phyloP scores from a whole-genome alignment of 2,329 filamentous ascomycete species.

The Elsinoe ampelina region DNA sequence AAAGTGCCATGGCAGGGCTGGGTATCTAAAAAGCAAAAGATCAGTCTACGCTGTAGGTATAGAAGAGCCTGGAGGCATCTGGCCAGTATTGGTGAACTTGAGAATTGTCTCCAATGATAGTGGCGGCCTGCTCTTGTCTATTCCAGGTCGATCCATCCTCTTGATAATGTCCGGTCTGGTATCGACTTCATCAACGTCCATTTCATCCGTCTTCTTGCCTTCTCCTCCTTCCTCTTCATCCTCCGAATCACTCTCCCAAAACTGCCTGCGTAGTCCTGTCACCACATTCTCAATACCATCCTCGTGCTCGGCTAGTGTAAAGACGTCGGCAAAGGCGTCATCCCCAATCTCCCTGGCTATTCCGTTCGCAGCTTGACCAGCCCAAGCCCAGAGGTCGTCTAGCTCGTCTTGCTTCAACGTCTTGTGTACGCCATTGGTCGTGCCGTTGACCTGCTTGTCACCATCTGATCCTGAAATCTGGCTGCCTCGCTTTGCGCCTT shows the following conservation, averaged over 20 bases:
- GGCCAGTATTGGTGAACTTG: conserved; percentile 18
- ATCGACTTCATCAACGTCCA: conserved; percentile 40
- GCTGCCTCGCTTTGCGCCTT: conserved; percentile 22
- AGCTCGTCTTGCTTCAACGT: conserved; percentile 41
- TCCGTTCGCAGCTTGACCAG: conserved; percentile 39
- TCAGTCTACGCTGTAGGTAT: background rate
- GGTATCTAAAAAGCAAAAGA: conserved; percentile 2
- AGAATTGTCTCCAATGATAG: conserved; percentile 24
- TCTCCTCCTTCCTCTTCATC: conserved; percentile 35
- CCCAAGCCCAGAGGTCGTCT: conserved; percentile 52
- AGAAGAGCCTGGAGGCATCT: conserved; percentile 3
- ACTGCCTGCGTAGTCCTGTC: conserved; percentile 55
- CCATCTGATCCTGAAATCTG: conserved; percentile 14
- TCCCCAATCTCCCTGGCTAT: conserved; percentile 33
- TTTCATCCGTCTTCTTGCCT: conserved; percentile 39
- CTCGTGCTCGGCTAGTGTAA: conserved; percentile 61
- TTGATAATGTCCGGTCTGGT: conserved; percentile 15
- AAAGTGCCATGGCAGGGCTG: background rate
- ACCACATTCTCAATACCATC: conserved; percentile 59
- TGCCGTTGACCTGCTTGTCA: conserved; percentile 16
- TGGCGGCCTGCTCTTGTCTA: conserved; percentile 23
- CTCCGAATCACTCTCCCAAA: conserved; percentile 24
- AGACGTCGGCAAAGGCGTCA: conserved; percentile 53
- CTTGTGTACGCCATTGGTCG: conserved; percentile 11
- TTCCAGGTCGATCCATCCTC: conserved; percentile 17